Evolutionary conservation across 2,329 filamentous ascomycete species (phyloP).

Genomic region (Ascosphaera acerosa): DNA sequence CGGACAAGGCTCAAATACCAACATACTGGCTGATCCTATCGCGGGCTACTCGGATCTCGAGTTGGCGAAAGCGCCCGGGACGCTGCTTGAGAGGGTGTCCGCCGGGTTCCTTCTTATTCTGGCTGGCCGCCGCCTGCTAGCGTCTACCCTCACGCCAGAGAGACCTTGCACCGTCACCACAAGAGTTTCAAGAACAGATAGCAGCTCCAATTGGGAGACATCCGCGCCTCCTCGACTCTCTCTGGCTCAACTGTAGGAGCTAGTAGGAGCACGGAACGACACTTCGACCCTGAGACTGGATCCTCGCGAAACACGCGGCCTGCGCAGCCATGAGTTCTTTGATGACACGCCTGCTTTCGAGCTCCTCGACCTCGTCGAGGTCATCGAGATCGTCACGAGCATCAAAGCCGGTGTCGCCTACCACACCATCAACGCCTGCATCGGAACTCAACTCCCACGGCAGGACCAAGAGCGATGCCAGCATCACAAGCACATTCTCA

Average conservation of each 20-base stretch:
- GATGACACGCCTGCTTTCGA: not conserved
- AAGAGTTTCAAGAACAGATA: not conserved
- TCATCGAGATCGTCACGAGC: not conserved
- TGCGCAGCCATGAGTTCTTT: conserved; percentile 1
- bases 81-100: no score
- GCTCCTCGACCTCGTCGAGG: conserved; percentile 1
- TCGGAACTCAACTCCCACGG: no score
- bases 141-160: conserved; percentile 3
- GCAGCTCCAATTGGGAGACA: not conserved
- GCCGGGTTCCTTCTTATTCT: no score
- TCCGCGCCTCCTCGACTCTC: conserved; percentile 1
- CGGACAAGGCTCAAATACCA: no score
- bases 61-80: no score
- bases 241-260: no score
- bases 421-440: not conserved
- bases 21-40: no score
- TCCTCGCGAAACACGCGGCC: no score
- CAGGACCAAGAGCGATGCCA: conserved; percentile 1
- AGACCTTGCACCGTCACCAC: conserved; percentile 1
- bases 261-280: no score
- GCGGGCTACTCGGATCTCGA: no score
- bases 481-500: conserved; percentile 1
- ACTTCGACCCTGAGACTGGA: no score
- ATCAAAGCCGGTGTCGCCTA: not conserved
- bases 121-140: no score